Base-by-base conservation (phyloP, 129 eudicot species). In the Pseudognaphalium luteoalbum region DNA sequence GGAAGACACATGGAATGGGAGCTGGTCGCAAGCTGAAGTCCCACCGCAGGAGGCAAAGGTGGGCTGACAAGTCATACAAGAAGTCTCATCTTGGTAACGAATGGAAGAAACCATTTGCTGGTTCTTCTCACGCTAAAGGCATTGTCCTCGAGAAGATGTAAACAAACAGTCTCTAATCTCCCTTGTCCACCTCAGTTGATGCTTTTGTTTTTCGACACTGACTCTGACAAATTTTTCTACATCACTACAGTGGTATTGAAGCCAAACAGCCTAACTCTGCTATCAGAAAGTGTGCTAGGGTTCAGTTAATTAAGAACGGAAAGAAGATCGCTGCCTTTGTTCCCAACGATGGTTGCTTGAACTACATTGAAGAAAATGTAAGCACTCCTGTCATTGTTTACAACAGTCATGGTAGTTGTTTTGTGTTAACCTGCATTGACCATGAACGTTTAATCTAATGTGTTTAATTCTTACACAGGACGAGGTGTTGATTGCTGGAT, bases 1-100 rank as follows among this genome's bases (percentile, higher is more conserved):
- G 89, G 75, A 86, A 86, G 80, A 82, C 86, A 29, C 89, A 80
- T 82, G 89, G 89, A 50, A 86, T 79, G 86, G 89, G 89, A 86
- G 89, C 89, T 68, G 89, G 84, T 16, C 86, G 89, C 56, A 86
- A 86, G 80, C 78, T 86, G 47, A 79, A 79, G 85, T 75, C 85
- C 73, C 89, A 86, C 83, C 84, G 85, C 64, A 86, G 89, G 70
- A 76, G 80, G 54, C 88, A 85, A 67, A 85, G 88, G 76, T 85
- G 88, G 88, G 88, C 88, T 19, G 88, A 85, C 73, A 85, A 85
- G 65, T 65, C 88, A 0, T 85, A 85, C 76, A 81, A 85, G 83
- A 85, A 85, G 68, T 85, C 88, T 22, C 88, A 85, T 71, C 83
- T 85, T 66, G 88, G 88, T 16, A 85, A 85, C 47, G 88, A 85